Conservation (phyloP, 2,329 filamentous ascomycete species). For the Cercospora sojina region DNA sequence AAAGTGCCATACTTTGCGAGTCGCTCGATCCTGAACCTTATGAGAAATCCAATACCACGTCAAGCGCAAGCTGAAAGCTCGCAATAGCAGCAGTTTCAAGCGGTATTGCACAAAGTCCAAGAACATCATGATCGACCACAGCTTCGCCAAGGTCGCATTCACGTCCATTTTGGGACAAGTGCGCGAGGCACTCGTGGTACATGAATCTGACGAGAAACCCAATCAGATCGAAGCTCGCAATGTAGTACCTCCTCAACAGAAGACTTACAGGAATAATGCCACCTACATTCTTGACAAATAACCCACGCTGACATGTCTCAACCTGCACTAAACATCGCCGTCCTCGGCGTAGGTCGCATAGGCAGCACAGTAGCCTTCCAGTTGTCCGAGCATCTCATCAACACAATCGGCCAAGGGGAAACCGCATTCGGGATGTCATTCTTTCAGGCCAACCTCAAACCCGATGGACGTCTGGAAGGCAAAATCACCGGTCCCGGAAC, state of each 20-base stretch:
- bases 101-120: not conserved
- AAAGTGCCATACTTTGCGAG: not conserved
- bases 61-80: not conserved
- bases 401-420: not conserved
- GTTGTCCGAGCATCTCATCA: not conserved
- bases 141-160: not conserved
- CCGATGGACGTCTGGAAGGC: not conserved
- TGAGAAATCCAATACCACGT: not conserved
- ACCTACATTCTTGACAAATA: not conserved
- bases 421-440: constrained; percentile 2
- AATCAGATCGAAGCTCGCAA: not conserved
- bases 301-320: not conserved
- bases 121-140: not conserved
- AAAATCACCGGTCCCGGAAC: constrained; percentile 1
- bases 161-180: constrained; percentile 5
- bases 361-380: constrained; percentile 4
- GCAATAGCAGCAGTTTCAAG: not conserved
- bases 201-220: not conserved
- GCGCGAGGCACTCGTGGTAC: not conserved
- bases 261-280: not conserved
- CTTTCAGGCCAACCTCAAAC: not conserved
- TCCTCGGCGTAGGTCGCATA: not conserved
- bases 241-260: not conserved
- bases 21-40: not conserved
- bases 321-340: not conserved